phyloP scores from a whole-genome alignment of 2,329 filamentous ascomycete species.

The Fusarium virguliforme region DNA sequence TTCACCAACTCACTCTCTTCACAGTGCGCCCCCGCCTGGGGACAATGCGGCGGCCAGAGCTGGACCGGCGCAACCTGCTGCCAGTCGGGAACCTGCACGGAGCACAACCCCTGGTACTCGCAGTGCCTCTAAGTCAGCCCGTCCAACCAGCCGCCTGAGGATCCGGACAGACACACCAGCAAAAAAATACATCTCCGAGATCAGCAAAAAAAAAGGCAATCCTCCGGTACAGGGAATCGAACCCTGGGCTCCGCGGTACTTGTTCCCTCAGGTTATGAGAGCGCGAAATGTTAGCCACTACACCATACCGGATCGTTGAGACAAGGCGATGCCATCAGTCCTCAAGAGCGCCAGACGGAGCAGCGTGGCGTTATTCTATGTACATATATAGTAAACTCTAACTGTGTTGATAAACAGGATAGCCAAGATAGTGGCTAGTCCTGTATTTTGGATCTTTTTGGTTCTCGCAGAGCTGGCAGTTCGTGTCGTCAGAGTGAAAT shows the following conservation, averaged over 20 bases:
- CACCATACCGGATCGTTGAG: conserved; percentile 34
- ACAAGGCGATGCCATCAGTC: neutral
- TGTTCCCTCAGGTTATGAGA: conserved; percentile 49
- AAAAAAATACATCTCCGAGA: neutral
- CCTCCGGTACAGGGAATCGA: conserved; percentile 18
- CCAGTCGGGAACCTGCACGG: conserved; percentile 42
- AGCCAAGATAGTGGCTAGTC: neutral
- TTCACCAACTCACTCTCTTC: neutral
- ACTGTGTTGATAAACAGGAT: neutral
- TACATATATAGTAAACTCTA: conserved; percentile 14
- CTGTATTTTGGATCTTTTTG: too few species aligned
- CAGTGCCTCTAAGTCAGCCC: conserved; percentile 35
- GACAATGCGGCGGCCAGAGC: conserved; percentile 47
- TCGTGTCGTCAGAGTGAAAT: neutral
- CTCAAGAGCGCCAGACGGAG: neutral
- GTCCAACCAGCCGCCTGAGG: neutral
- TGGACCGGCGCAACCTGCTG: conserved; percentile 50
- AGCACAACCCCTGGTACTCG: conserved; percentile 48
- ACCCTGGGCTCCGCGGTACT: conserved; percentile 13
- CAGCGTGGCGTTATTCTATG: neutral
- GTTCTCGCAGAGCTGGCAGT: neutral
- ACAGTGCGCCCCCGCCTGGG: conserved; percentile 44
- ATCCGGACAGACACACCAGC: neutral
- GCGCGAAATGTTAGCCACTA: conserved; percentile 52
- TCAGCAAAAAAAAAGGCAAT: neutral